phyloP scores from a whole-genome alignment of 2,329 filamentous ascomycete species.

The Exophiala viscosa region DNA sequence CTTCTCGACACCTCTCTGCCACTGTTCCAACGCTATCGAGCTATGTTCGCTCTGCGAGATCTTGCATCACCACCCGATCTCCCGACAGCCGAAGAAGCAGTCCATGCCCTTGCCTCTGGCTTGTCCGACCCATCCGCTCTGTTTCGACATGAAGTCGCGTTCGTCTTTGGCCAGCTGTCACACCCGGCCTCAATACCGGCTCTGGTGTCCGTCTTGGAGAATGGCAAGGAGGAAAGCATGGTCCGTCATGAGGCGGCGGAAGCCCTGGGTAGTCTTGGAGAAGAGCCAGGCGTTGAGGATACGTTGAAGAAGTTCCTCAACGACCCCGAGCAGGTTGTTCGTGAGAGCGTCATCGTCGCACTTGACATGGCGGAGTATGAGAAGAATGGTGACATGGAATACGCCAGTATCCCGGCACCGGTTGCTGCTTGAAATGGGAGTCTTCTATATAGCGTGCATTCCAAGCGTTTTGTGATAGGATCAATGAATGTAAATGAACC shows the following conservation, averaged over 20 bases:
- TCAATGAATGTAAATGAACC: slow-evolving; percentile 7
- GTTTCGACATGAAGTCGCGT: slow-evolving; percentile 96
- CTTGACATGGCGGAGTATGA: slow-evolving; percentile 98
- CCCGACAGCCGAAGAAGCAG: slow-evolving; percentile 81
- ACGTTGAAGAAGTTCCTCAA: slow-evolving; percentile 77
- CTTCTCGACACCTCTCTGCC: slow-evolving; percentile 75
- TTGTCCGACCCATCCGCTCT: slow-evolving; percentile 82
- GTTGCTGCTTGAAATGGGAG: slow-evolving; percentile 13
- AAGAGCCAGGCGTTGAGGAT: slow-evolving; percentile 89
- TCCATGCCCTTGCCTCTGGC: slow-evolving; percentile 79
- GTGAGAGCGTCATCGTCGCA: slow-evolving; percentile 91
- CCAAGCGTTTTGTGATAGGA: slow-evolving; percentile 4
- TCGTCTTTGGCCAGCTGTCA: slow-evolving; percentile 93
- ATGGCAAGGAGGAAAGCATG: slow-evolving; percentile 85
- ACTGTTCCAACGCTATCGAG: slow-evolving; percentile 89
- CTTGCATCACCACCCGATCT: slow-evolving; percentile 89
- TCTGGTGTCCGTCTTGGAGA: slow-evolving; percentile 70
- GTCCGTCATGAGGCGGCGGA: slow-evolving; percentile 97
- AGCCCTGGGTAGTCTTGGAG: slow-evolving; percentile 87
- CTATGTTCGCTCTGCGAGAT: slow-evolving; percentile 96
- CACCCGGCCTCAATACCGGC: slow-evolving; percentile 96
- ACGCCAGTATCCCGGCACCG: slow-evolving; percentile 72
- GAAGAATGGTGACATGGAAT: slow-evolving; percentile 81
- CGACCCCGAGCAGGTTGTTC: slow-evolving; percentile 87
- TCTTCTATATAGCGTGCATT: slow-evolving; percentile 10